Conservation (phyloP, 225 moss, liverwort and hornwort genomes). For the Physcomitrellopsis africana region DNA sequence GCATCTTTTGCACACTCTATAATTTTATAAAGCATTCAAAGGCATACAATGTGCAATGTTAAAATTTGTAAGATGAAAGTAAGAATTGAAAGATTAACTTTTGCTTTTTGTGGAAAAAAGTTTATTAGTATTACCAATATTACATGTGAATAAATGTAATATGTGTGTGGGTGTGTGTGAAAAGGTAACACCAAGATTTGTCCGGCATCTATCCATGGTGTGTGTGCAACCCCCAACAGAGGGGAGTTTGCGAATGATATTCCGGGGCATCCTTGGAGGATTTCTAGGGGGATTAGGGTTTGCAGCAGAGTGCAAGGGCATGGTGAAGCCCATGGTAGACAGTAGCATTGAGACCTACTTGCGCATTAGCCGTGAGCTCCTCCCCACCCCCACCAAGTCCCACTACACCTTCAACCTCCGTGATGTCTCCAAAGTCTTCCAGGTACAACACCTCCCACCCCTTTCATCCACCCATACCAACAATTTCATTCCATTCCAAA, state of each 20-base stretch:
- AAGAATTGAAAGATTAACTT: too few species aligned
- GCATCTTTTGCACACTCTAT: too few species aligned
- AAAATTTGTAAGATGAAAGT: too few species aligned
- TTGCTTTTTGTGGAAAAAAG: too few species aligned
- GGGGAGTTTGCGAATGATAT: conserved; percentile 71
- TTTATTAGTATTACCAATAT: too few species aligned
- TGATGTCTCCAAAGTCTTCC: conserved; percentile 93
- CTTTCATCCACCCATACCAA: background rate
- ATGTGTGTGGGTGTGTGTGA: too few species aligned
- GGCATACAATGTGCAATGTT: too few species aligned
- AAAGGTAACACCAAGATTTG: conserved; percentile 89
- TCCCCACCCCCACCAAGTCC: conserved; percentile 87
- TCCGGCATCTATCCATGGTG: conserved; percentile 89
- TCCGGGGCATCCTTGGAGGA: conserved; percentile 75
- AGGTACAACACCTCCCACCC: conserved; percentile 39
- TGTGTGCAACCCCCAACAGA: conserved; percentile 88
- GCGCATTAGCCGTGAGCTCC: conserved; percentile 81
- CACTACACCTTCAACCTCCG: conserved; percentile 93
- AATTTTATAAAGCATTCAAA: too few species aligned
- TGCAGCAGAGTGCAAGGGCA: conserved; percentile 70
- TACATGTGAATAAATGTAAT: too few species aligned
- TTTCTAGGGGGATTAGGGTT: conserved; percentile 70
- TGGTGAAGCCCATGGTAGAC: conserved; percentile 87
- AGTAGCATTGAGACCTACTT: conserved; percentile 83
- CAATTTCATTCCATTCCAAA: too few species aligned